Conservation (phyloP, 108 stramenopile genomes). For the Asterionellopsis glacialis region DNA sequence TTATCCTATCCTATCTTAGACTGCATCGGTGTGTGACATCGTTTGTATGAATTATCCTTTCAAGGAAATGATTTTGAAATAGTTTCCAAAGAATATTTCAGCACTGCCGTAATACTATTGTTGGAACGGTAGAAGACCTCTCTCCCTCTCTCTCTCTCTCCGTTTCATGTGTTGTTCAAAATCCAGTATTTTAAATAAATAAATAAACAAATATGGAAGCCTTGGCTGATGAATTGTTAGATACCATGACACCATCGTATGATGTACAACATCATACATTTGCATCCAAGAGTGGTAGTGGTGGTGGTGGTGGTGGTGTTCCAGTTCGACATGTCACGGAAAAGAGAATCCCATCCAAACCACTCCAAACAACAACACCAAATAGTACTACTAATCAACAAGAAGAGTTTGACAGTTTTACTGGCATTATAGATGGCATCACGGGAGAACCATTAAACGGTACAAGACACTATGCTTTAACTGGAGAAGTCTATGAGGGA, state of each 20-base stretch:
- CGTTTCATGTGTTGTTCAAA: no score
- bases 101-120: no score
- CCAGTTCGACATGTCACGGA: neutral
- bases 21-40: no score
- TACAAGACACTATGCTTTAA: conserved; percentile 11
- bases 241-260: neutral
- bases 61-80: no score
- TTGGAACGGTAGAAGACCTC: no score
- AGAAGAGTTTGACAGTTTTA: conserved; percentile 9
- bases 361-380: neutral
- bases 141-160: no score
- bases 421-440: conserved; percentile 28
- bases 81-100: no score
- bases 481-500: conserved; percentile 27
- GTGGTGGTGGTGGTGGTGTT: no score
- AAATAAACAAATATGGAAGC: neutral
- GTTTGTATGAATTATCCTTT: no score
- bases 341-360: neutral
- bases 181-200: no score
- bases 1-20: no score
- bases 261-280: neutral
- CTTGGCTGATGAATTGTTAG: neutral
- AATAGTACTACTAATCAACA: neutral
- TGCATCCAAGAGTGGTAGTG: neutral
- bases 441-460: conserved; percentile 29